A percentile compares a stretch with the other conserved stretches of the same genome.
Conservation (phyloP, 352 stramenopile genomes). For the Phytophthora fragariaefolia region DNA sequence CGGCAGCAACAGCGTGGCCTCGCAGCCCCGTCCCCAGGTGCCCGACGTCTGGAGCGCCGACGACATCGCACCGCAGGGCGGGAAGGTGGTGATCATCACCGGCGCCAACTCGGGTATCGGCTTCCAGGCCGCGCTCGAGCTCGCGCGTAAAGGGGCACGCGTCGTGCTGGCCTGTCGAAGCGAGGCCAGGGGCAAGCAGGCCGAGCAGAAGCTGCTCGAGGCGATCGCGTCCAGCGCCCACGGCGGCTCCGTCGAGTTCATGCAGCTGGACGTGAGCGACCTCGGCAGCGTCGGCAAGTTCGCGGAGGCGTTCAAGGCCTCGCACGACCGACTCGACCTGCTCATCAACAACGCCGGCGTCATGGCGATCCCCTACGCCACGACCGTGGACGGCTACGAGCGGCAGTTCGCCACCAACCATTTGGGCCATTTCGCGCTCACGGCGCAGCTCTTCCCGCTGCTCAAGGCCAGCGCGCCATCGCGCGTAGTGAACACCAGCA, state of each 20-base stretch:
- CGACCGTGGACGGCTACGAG: not conserved
- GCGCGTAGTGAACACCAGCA: not conserved
- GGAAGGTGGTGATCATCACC: not conserved
- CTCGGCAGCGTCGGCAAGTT: not conserved
- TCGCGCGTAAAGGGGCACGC: no score
- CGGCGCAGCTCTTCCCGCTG: not conserved
- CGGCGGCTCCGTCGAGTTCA: not conserved
- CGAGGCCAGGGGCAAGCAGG: not conserved
- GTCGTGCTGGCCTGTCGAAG: not conserved
- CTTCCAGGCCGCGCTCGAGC: no score
- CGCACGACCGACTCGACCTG: not conserved
- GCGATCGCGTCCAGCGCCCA: not conserved
- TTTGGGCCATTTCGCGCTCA: not conserved
- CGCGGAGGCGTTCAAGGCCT: not conserved
- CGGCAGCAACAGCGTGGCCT: constrained; percentile 5
- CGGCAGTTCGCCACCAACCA: not conserved
- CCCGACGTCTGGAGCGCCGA: not conserved
- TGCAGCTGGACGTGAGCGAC: not conserved
- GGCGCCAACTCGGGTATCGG: no score
- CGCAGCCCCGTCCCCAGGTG: not conserved
- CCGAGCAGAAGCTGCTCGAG: not conserved
- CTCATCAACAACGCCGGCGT: not conserved
- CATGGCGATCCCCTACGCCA: not conserved
- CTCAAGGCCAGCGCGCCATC: not conserved
- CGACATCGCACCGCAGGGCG: not conserved